A percentile compares a stretch with the other conserved stretches of the same genome.
Conservation (phyloP, 106 monocot genomes). For the Allium cepa region DNA sequence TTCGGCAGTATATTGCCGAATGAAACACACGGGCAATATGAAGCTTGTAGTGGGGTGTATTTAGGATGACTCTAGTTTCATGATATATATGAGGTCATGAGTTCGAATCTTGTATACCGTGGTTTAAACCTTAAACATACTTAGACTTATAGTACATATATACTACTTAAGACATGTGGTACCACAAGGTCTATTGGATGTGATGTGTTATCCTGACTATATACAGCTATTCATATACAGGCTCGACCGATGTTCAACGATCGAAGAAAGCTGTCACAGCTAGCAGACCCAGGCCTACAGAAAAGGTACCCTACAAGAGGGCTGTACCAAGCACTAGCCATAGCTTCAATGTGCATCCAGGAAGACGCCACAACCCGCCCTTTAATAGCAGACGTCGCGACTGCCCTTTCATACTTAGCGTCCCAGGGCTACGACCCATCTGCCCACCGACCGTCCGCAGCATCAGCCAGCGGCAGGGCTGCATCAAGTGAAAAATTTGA, state of each 20-base stretch:
- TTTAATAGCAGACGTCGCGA: slow-evolving; percentile 68
- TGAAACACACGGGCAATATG: too few species aligned
- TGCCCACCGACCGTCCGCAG: slow-evolving; percentile 2
- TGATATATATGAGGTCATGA: too few species aligned
- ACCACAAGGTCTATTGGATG: too few species aligned
- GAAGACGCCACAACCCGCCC: slow-evolving; percentile 67
- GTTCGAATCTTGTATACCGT: too few species aligned
- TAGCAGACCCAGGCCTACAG: slow-evolving; percentile 61
- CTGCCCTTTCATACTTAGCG: slow-evolving; percentile 66
- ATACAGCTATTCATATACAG: slow-evolving; percentile 8
- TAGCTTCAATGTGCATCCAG: slow-evolving; percentile 90
- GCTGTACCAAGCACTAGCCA: slow-evolving; percentile 74
- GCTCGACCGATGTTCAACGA: slow-evolving; percentile 66
- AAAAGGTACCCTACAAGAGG: slow-evolving; percentile 66
- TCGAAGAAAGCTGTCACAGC: slow-evolving; percentile 43
- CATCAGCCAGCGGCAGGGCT: slow-evolving; percentile 6
- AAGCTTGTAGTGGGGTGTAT: too few species aligned
- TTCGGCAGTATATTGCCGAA: too few species aligned
- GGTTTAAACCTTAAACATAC: too few species aligned
- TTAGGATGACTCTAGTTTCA: too few species aligned
- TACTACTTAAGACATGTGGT: too few species aligned
- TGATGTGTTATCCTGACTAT: not conserved
- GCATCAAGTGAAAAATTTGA: slow-evolving; percentile 6
- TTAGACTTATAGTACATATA: too few species aligned
- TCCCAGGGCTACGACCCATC: slow-evolving; percentile 50